Base-by-base conservation (phyloP, 805 yeast species). In the Kluyveromyces siamensis region DNA sequence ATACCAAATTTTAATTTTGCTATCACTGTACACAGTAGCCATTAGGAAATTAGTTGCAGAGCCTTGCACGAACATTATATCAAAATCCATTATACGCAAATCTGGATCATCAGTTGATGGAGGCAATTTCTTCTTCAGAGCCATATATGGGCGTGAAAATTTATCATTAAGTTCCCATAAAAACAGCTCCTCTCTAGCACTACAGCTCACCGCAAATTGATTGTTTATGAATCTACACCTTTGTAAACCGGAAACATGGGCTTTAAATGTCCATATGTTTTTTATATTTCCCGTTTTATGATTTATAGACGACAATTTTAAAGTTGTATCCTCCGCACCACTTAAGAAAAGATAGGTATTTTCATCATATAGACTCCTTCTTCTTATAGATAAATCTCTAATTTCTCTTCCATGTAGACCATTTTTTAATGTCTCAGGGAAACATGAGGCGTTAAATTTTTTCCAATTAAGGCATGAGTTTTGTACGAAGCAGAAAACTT, bases 361-460 rank as follows among this genome's bases (percentile, higher is more conserved):
- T 8, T 63, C 62, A 9, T 45, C 35, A 2, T 48, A 52, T 8
- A 52, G 41, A 0, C 75, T 67, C 8, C 48, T 44, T 38, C 53
- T 54, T 37, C 77, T 72, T n/a, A 83, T 72, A 1, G 84, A 74
- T 14, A 90, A 70, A 48, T 81, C 86, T 55, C 99, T 73, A 6
- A 91, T 78, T 64, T 93, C 99, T 53, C 98, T 75, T 0, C 99
- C 99, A 64, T 93, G 98, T 1, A 87, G 74, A 0, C 97, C 96
- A 9, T 73, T 68, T 36, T 70, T 70, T 25, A 83, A 58, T 8
- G 72, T 51, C 21, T 64, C 60, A 3, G 71, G 69, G 2, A 55
- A 48, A 1, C 37, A 16, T 1, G 62, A 53, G 36, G 53, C 55
- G 36, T 60, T 55, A 50, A 64, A 66, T 52, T 50, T 56, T 48